Base-by-base conservation (phyloP, 257 asterid species). In the Vinca minor region DNA sequence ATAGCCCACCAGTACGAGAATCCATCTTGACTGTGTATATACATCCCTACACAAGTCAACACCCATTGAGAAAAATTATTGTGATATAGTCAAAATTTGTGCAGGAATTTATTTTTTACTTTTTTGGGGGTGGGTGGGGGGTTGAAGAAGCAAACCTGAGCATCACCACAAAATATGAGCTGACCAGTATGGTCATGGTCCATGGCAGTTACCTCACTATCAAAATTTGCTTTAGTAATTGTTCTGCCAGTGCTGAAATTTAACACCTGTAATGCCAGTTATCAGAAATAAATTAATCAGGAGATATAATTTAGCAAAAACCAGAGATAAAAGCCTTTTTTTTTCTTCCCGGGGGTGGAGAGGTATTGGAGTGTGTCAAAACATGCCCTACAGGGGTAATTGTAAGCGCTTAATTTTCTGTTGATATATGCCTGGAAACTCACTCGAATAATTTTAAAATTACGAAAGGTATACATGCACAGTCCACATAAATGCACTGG, bases 121-220 rank as follows among this genome's bases (percentile, higher is more conserved):
- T 38, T n/a, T n/a, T 3, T 34, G 38, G 38, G 38, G 38, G 38
- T 34, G 38, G 38, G 38, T 3, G n/a, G 38, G 38, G 38, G 38
- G 38, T 34, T 34, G 38, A 34, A 7, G 38, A 34, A 55, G 46
- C 79, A 68, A 70, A 93, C 98, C 97, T 87, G 94, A 69, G 88
- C 75, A 66, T 89, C 99, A 17, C 99, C 97, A 64, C 99, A 89
- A 80, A 89, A 93, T 61, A 87, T 84, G 72, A 93, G 88, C 70
- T 84, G 96, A 75, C 99, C 99, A 2, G 96, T 87, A 78, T 87
- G 97, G 80, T 93, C 97, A 63, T 87, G 96, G 79, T 93, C 99
- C 95, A 93, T 82, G 47, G 99, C 96, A 59, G 99, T 89, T 71
- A 93, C 95, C 79, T 85, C 97, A 62, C 92, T 79, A 70, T 84